Conservation (phyloP, 179 eudicot species). For the Corrigiola litoralis region DNA sequence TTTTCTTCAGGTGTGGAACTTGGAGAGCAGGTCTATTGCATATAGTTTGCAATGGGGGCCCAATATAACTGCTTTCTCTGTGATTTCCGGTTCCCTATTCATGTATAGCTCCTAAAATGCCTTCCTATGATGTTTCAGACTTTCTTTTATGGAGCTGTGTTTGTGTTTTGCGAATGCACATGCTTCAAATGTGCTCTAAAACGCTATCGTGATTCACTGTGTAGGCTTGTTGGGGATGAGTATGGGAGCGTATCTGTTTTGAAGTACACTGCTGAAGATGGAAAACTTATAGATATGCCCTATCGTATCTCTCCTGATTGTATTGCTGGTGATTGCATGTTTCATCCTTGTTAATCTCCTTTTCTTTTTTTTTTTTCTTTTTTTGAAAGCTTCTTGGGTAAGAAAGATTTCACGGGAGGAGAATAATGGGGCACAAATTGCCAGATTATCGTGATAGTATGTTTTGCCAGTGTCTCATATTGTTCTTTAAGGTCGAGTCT, state of each 20-base stretch:
- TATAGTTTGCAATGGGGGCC: constrained; percentile 70
- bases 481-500: too few species aligned
- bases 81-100: constrained; percentile 28
- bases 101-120: constrained; percentile 24
- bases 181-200: neutral
- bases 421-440: neutral
- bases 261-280: constrained; percentile 22
- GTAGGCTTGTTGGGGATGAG: constrained; percentile 38
- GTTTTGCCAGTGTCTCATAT: neutral
- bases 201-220: constrained; percentile 2
- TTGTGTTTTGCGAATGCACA: neutral
- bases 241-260: constrained; percentile 27
- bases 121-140: neutral
- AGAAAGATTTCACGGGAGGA: neutral
- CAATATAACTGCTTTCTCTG: constrained; percentile 70
- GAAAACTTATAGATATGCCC: constrained; percentile 23
- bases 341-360: neutral
- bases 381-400: neutral
- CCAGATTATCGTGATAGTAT: neutral
- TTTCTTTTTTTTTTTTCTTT: neutral
- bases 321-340: constrained; percentile 23
- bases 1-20: constrained; percentile 71
- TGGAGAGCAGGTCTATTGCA: constrained; percentile 53
- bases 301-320: constrained; percentile 27
- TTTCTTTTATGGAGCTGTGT: neutral